Base-by-base conservation (phyloP, 2,329 filamentous ascomycete species). In the Claviceps humidiphila region DNA sequence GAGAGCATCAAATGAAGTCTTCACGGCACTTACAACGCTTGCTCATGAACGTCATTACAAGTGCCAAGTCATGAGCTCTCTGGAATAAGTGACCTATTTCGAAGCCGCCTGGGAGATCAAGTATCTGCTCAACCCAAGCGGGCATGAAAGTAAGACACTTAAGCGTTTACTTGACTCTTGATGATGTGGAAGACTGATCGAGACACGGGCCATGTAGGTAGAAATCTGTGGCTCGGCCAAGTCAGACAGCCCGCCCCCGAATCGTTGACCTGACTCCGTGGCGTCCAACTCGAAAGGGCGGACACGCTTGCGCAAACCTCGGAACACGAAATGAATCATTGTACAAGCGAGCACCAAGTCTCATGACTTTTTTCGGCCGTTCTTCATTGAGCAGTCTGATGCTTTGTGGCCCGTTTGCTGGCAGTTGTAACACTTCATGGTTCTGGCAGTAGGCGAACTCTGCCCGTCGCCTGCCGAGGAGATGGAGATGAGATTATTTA, bases 401-500 rank as follows among this genome's bases (percentile, higher is more conserved):
- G 72, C 72, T 56, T 74, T 76, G 64, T 87, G 84, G 1, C 82
- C 82, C 38, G 70, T 68, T 57, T 79, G 72, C 16, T 80, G 77
- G 62, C 84, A 87, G 17, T 68, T 74, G 65, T 76, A 79, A 63
- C 84, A 87, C 46, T 70, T 71, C 57, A 65, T 59, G 24, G 58
- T 34, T 47, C 62, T 63, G 50, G 51, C 52, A 45, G 53, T 59
- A n/a, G 57, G 51, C 2, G 62, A 53, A 24, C 46, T 30, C 9
- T 39, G 51, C 56, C 30, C 60, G 56, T 49, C 60, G 17, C 66
- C 66, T 2, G 59, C 61, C 2, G 62, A 61, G n/a, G 82, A 86
- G 47, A 87, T 79, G 1, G 80, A 83, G 4, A 73, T 75, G 52
- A 82, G 63, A 24, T 73, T 73, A 60, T 84, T 84, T 52, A 88